Percentiles rank a stretch among this genome's conserved stretches.
phyloP scores from a whole-genome alignment of 257 asterid genomes.

The Marsdenia floribunda region DNA sequence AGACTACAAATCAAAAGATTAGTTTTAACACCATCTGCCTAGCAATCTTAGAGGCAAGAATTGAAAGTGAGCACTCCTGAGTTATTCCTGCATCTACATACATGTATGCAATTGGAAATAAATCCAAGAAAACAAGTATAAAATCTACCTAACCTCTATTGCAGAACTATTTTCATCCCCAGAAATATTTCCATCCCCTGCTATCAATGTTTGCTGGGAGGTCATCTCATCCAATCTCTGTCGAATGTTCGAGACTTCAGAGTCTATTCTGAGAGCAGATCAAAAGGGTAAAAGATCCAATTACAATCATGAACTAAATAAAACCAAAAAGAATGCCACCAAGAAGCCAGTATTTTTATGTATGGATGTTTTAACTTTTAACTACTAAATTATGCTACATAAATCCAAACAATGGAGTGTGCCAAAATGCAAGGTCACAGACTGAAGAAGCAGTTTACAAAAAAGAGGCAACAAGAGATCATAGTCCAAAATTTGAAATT shows the following conservation, averaged over 20 bases:
- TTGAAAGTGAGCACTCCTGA: neutral
- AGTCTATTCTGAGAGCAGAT: slow-evolving; percentile 95
- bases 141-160: slow-evolving; percentile 56
- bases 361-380: neutral
- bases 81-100: neutral
- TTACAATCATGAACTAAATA: slow-evolving; percentile 5
- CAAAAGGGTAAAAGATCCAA: slow-evolving; percentile 26
- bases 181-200: slow-evolving; percentile 28
- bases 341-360: neutral
- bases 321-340: no score
- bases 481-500: neutral
- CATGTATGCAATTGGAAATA: slow-evolving; percentile 10
- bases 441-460: neutral
- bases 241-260: slow-evolving; percentile 71
- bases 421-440: slow-evolving; percentile 2
- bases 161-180: slow-evolving; percentile 35
- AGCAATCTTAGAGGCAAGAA: slow-evolving; percentile 1
- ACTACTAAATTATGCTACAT: neutral
- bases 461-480: neutral
- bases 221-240: slow-evolving; percentile 53
- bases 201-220: slow-evolving; percentile 39
- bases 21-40: neutral
- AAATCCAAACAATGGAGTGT: neutral
- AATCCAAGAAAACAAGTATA: neutral
- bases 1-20: neutral